Percentiles rank a stretch among this genome's conserved stretches.
Conservation (phyloP, 768 basidiomycete genomes). For the Calocybe gangraenosa region DNA sequence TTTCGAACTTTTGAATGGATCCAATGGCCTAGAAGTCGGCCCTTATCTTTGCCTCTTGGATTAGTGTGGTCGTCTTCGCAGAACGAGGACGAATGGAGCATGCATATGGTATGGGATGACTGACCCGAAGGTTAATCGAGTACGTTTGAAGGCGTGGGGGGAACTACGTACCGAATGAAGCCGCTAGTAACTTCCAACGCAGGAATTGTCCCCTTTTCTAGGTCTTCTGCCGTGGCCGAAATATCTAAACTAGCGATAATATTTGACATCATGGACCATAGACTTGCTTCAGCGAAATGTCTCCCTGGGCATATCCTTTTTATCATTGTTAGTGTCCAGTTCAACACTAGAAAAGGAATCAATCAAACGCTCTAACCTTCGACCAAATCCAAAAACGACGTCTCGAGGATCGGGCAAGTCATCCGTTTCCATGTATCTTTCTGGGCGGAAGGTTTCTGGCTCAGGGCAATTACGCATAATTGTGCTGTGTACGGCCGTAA, state of each 20-base stretch:
- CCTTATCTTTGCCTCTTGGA: constrained; percentile 24
- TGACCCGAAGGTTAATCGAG: constrained; percentile 18
- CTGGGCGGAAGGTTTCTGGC: constrained; percentile 44
- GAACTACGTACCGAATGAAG: constrained; percentile 40
- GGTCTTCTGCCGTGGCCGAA: constrained; percentile 32
- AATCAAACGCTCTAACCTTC: no score
- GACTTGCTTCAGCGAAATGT: constrained; percentile 43
- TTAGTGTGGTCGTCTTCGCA: constrained; percentile 23
- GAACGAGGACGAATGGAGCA: constrained; percentile 45
- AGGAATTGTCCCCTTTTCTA: constrained; percentile 37
- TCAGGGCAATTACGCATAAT: constrained; percentile 41
- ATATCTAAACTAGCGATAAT: constrained; percentile 45
- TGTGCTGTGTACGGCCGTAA: constrained; percentile 24
- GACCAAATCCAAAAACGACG: constrained; percentile 55
- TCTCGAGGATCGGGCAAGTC: constrained; percentile 41
- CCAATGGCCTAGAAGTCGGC: constrained; percentile 8
- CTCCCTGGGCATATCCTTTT: constrained; percentile 51
- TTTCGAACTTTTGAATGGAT: neutral
- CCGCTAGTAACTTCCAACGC: constrained; percentile 33
- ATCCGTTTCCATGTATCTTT: constrained; percentile 40
- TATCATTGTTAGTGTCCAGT: neutral
- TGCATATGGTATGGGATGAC: constrained; percentile 48
- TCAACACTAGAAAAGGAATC: constrained; percentile 1
- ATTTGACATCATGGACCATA: constrained; percentile 42
- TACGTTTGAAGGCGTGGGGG: neutral